A percentile compares a stretch with the other conserved stretches of the same genome.
phyloP scores from a whole-genome alignment of 169 alveolate species.

The Prorocentrum cordatum region DNA sequence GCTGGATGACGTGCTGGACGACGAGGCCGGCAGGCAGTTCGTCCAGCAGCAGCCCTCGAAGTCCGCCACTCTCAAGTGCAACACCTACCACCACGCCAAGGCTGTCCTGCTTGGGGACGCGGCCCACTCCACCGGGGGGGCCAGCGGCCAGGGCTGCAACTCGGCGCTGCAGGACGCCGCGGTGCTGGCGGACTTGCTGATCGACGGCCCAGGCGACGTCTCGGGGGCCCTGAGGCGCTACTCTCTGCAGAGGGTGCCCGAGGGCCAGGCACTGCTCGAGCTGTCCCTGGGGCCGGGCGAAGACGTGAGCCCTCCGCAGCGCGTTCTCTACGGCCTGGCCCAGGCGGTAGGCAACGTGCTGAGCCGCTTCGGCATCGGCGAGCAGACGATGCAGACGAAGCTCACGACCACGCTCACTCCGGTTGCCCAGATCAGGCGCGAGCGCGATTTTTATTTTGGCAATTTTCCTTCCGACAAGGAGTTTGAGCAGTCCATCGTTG shows the following conservation, averaged over 20 bases:
- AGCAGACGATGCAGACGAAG: constrained; percentile 31
- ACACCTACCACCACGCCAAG: not conserved
- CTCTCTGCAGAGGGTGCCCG: constrained; percentile 15
- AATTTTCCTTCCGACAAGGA: constrained; percentile 13
- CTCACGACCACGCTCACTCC: constrained; percentile 18
- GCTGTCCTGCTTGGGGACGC: constrained; percentile 54
- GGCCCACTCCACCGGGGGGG: constrained; percentile 59
- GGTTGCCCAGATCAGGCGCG: constrained; percentile 4
- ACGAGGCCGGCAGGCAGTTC: constrained; percentile 24
- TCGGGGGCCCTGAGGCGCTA: not conserved
- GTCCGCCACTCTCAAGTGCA: not conserved
- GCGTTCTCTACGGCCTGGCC: constrained; percentile 5
- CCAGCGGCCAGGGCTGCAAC: constrained; percentile 61
- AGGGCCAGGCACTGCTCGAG: constrained; percentile 46
- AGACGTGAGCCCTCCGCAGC: not conserved
- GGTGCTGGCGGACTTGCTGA: constrained; percentile 23
- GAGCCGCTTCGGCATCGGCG: constrained; percentile 30
- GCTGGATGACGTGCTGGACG: not conserved
- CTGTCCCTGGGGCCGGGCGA: constrained; percentile 42
- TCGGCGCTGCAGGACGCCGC: constrained; percentile 31
- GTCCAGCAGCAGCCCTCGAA: not conserved
- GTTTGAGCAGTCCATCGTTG: too few relatives aligned
- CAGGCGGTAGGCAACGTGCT: constrained; percentile 32
- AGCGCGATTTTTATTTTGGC: constrained; percentile 32
- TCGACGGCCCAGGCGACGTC: not conserved